phyloP scores from a whole-genome alignment of 176 grass and related monocot species.

The Phoenix dactylifera region DNA sequence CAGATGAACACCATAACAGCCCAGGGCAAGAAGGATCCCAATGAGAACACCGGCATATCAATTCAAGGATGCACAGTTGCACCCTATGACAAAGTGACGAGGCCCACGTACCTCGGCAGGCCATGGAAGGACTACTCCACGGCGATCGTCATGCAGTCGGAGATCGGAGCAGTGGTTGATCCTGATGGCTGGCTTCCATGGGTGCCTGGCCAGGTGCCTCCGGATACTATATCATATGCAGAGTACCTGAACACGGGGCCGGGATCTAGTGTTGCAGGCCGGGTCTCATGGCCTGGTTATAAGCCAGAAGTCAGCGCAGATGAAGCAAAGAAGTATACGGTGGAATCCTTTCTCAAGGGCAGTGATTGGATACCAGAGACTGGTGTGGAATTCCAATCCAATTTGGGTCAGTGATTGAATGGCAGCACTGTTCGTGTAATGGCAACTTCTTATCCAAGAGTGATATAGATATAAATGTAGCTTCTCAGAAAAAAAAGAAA shows the following conservation, averaged over 20 bases:
- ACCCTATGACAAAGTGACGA: neutral
- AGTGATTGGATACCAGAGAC: constrained; percentile 28
- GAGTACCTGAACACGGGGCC: constrained; percentile 26
- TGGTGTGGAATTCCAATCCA: constrained; percentile 21
- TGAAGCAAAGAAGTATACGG: constrained; percentile 26
- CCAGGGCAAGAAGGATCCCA: constrained; percentile 32
- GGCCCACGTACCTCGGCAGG: constrained; percentile 18
- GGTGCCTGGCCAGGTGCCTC: constrained; percentile 4
- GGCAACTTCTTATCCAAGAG: too few species aligned
- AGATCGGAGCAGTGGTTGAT: constrained; percentile 17
- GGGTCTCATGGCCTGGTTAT: constrained; percentile 12
- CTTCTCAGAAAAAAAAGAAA: too few species aligned
- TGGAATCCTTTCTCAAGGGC: constrained; percentile 21
- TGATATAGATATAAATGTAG: too few species aligned
- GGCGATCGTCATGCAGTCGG: constrained; percentile 29
- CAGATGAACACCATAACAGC: constrained; percentile 25
- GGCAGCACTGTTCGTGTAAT: too few species aligned
- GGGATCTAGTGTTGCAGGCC: constrained; percentile 10
- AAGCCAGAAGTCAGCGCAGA: constrained; percentile 2
- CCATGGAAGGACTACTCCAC: constrained; percentile 34
- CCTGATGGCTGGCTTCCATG: constrained; percentile 7
- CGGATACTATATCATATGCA: constrained; percentile 9
- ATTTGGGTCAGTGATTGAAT: constrained; percentile 9
- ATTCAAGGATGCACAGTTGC: constrained; percentile 24
- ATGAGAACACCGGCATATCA: constrained; percentile 34